phyloP scores from a whole-genome alignment of 148 eudicot genomes.

The Chenopodium quinoa region DNA sequence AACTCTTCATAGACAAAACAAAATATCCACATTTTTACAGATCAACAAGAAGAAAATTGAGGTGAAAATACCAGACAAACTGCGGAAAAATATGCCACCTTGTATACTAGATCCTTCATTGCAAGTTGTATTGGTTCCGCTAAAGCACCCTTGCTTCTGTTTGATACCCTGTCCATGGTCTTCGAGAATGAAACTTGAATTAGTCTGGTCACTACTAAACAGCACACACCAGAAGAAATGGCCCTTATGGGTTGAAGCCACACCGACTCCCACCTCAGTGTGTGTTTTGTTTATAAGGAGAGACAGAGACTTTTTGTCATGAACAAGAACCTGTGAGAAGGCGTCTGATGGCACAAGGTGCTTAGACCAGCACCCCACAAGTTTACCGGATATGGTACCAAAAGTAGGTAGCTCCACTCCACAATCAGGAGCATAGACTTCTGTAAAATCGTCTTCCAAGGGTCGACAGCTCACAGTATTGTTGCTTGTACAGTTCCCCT shows the following conservation, averaged over 20 bases:
- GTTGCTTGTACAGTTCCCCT: slow-evolving; percentile 54
- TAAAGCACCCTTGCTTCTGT: slow-evolving; percentile 73
- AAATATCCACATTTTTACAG: not conserved
- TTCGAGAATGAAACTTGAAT: slow-evolving; percentile 60
- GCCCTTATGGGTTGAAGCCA: slow-evolving; percentile 42
- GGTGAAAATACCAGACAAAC: slow-evolving; percentile 1
- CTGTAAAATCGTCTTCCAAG: slow-evolving; percentile 52
- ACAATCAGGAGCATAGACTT: slow-evolving; percentile 74
- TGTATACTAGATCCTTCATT: slow-evolving; percentile 28
- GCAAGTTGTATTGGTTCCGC: slow-evolving; percentile 57
- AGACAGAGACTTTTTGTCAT: slow-evolving; percentile 38
- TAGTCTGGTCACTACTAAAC: slow-evolving; percentile 47
- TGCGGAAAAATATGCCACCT: not conserved
- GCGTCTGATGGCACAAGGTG: slow-evolving; percentile 55
- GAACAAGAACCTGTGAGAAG: slow-evolving; percentile 45
- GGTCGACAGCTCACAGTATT: slow-evolving; percentile 55
- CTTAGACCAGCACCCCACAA: slow-evolving; percentile 56
- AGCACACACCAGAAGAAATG: slow-evolving; percentile 63
- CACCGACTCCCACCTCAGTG: slow-evolving; percentile 75
- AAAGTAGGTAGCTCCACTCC: slow-evolving; percentile 79
- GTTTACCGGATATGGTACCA: slow-evolving; percentile 48
- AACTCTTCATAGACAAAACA: not conserved
- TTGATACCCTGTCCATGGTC: slow-evolving; percentile 66
- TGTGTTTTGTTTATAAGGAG: slow-evolving; percentile 47
- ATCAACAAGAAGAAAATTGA: slow-evolving; percentile 9